Evolutionary conservation across 257 asterid species (phyloP), one percentile per base, ranked within the genome.

Genomic region (Lantana camara): DNA sequence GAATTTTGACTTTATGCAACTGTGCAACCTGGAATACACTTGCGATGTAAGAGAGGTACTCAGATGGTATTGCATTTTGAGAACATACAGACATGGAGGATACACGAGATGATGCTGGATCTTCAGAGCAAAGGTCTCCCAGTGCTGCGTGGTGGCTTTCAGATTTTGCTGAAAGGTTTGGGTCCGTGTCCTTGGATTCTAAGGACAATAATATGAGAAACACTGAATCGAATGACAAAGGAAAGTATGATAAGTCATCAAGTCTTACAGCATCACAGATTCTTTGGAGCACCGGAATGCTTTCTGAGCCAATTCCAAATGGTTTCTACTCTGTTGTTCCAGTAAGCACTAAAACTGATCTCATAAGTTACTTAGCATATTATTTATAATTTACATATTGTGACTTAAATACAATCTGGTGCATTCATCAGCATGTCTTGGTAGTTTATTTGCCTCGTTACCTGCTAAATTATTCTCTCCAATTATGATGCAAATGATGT

Each of bases 321-420:
- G 99, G 99, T 61, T 94, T 94, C 87, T 94, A 88, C 83, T 88
- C 94, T 60, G 80, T 90, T 72, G 83, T 83, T 73, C 96, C 97
- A 7, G 99, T 94, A 78, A 94, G 99, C 70, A 67, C 76, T 53
- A 49, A 62, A 40, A 51, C 71, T 42, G 59, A 32, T 67, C 66
- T 56, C 67, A 10, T 67, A 53, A 24, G 21, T 70, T 64, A 59
- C 45, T 27, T 20, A 19, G 50, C 70, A 10, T 52, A 16, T 47
- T 13, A 53, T 61, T 30, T 23, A 48, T 51, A 11, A n/a, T 58
- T 61, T 46, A 11, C 7, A 11, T 7, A 30, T 34, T 37, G 57
- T 34, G 59, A 49, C 38, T 52, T 11, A 56, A 21, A 48, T 56
- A 42, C 38, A 57, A 60, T 46, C 19, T 53, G 45, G 13, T 9